Base-by-base conservation (phyloP, 352 stramenopile genomes). In the Phytopythium cucurbitacearum region DNA sequence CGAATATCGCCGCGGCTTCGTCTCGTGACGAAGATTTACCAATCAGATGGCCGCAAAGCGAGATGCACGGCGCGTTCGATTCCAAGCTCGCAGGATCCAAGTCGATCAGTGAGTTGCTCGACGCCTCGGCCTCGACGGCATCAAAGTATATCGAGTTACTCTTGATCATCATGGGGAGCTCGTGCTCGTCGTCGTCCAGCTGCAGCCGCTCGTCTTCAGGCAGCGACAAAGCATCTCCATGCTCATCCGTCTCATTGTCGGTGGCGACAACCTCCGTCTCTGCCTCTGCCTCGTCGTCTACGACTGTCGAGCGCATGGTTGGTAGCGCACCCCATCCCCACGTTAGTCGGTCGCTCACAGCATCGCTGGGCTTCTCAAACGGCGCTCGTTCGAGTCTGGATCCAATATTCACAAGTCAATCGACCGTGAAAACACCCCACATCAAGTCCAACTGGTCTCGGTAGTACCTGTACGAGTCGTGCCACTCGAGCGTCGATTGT, bases 61-160 rank as follows among this genome's bases (percentile, higher is more conserved):
- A 94, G 69, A 91, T 83, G 21, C 67, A 83, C 10, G 79, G 80
- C 9, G 78, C 70, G 35, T 84, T 68, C 65, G 56, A 53, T 32
- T 51, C 35, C 32, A 37, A 12, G 41, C 44, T 39, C 8, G 48
- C 48, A 5, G 48, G 48, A 16, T 53, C 48, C n/a, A 53, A 21
- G 48, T 53, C 48, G 28, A 53, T 53, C 16, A 53, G 16, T 12
- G 48, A 53, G 16, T 32, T 42, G 48, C 28, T 53, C n/a, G 48
- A 53, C 10, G 36, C 62, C 48, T 65, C 67, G 56, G 62, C 64
- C 34, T 91, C 80, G 21, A 94, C 67, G 0, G 79, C 81, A 53
- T 91, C 80, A 69, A 91, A 94, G 50, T 91, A 94, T 1, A 94
- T 60, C 0, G 79, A 89, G 7, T 71, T 70, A 40, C 65, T 87